phyloP scores from a whole-genome alignment of 768 basidiomycete species.

The Amanita polypyramis region DNA sequence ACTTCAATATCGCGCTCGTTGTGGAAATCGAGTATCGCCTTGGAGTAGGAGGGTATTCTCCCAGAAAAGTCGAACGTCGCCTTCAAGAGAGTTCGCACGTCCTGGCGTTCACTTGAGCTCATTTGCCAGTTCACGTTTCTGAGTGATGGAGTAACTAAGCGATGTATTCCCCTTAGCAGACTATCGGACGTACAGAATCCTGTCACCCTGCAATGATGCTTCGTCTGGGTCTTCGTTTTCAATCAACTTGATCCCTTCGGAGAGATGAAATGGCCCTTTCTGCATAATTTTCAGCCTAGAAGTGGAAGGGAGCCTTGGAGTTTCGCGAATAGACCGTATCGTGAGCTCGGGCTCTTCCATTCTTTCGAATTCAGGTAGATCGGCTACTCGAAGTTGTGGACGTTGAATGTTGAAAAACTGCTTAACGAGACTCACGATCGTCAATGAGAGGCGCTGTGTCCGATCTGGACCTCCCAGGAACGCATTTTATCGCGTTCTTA shows the following conservation, averaged over 20 bases:
- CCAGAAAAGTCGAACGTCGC: not conserved
- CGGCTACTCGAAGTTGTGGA: slow-evolving; percentile 1
- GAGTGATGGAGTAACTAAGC: not conserved
- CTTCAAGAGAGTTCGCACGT: not conserved
- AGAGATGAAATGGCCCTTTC: slow-evolving; percentile 2
- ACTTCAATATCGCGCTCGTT: not conserved
- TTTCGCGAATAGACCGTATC: slow-evolving; percentile 1
- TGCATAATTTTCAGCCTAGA: not conserved
- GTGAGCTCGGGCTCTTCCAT: slow-evolving; percentile 4
- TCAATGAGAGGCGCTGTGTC: slow-evolving; percentile 27
- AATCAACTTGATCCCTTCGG: not conserved
- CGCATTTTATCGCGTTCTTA: slow-evolving; percentile 17
- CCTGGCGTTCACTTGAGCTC: not conserved
- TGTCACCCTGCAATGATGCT: not conserved
- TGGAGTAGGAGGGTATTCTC: not conserved
- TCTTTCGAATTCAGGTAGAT: slow-evolving; percentile 8
- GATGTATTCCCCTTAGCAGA: not conserved
- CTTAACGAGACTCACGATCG: slow-evolving; percentile 19
- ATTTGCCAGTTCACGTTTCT: slow-evolving; percentile 4
- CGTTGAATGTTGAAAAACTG: not conserved
- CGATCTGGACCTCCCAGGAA: slow-evolving; percentile 20
- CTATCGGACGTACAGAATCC: not conserved
- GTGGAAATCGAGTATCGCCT: not conserved
- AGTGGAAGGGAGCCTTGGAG: not conserved
- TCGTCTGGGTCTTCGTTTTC: not conserved